A percentile compares a stretch with the other conserved stretches of the same genome.
Evolutionary conservation across 2,329 filamentous ascomycete species (phyloP).

Genomic region (Phaeosphaeria sp.): DNA sequence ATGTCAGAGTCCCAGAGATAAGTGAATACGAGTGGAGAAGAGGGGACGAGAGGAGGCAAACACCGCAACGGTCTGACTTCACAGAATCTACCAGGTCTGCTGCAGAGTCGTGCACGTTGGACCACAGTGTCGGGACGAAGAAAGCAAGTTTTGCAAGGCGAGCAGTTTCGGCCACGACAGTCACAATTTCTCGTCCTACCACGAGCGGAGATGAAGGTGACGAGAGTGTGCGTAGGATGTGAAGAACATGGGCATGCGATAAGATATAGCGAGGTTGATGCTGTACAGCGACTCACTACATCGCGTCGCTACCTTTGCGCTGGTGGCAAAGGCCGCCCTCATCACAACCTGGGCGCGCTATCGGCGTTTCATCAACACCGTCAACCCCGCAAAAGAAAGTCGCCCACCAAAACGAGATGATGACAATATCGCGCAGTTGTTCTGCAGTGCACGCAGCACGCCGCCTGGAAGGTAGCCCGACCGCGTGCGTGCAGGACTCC

Average conservation of each 20-base stretch:
- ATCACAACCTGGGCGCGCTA: not conserved
- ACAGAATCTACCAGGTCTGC: not conserved
- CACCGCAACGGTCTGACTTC: not conserved
- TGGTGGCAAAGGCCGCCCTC: not conserved
- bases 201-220: not conserved
- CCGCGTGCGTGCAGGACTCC: not conserved
- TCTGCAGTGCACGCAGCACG: not conserved
- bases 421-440: not conserved
- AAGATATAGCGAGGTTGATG: not conserved
- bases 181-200: not conserved
- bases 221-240: not conserved
- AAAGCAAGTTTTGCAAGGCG: not conserved
- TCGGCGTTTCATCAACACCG: not conserved
- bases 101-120: not conserved
- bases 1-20: not conserved
- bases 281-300: not conserved
- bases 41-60: not conserved
- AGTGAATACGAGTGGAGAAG: not conserved
- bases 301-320: not conserved
- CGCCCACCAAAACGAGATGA: not conserved
- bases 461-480: not conserved
- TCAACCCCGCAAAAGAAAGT: not conserved
- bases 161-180: not conserved
- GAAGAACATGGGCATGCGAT: not conserved
- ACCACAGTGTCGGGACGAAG: not conserved